A percentile compares a stretch with the other conserved stretches of the same genome.
These are phyloP conservation scores for Zygnema cylindricum DNA, from an alignment of 139 green algal species.

Conservation along the genomic window DNA sequence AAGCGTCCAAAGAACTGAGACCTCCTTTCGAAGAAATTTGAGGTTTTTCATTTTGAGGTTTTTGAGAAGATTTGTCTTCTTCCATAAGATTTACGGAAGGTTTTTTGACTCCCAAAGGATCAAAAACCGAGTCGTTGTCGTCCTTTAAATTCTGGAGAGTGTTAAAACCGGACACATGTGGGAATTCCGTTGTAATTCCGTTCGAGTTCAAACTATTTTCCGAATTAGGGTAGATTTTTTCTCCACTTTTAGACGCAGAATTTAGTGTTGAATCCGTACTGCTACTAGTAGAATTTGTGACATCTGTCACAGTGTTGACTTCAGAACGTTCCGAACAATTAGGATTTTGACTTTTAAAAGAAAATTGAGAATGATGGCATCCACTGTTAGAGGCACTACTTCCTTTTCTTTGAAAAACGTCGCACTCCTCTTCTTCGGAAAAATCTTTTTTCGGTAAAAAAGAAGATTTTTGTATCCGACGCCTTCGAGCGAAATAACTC, in stretches of 20 bases:
- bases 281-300: too few relatives aligned
- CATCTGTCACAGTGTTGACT: too few relatives aligned
- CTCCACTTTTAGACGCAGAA: too few relatives aligned
- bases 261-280: too few relatives aligned
- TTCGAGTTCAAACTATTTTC: too few relatives aligned
- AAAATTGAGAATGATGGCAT: too few relatives aligned
- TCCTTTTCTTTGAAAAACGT: neutral
- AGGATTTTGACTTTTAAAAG: neutral
- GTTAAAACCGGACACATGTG: too few relatives aligned
- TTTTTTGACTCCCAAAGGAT: neutral
- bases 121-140: neutral
- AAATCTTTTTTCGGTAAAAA: neutral
- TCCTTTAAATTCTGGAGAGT: too few relatives aligned
- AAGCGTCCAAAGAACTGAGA: constrained; percentile 16
- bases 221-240: too few relatives aligned
- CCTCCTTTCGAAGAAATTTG: neutral
- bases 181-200: too few relatives aligned
- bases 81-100: neutral
- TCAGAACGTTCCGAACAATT: neutral
- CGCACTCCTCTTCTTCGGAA: neutral
- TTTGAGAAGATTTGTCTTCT: neutral
- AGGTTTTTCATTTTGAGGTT: neutral
- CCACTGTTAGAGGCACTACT: too few relatives aligned
- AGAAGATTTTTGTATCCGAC: neutral
- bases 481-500: neutral